phyloP scores from a whole-genome alignment of 2,329 filamentous ascomycete genomes.

The Metarhizium album region DNA sequence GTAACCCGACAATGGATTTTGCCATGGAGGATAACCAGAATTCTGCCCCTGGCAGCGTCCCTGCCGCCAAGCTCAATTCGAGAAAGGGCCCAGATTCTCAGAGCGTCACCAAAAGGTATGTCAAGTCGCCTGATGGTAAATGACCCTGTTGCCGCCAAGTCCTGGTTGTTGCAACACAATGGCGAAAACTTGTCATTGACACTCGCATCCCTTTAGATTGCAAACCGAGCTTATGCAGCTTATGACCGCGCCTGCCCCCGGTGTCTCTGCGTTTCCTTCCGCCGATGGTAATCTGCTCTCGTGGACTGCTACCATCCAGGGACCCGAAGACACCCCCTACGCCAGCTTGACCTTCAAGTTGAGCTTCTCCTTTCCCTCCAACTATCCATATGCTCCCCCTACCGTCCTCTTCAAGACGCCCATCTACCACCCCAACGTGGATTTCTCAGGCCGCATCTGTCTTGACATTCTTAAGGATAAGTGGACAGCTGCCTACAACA shows the following conservation, averaged over 20 bases:
- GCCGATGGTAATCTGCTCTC: conserved; percentile 80
- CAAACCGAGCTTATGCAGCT: conserved; percentile 98
- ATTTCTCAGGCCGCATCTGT: conserved; percentile 94
- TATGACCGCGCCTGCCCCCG: conserved; percentile 89
- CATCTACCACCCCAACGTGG: conserved; percentile 98
- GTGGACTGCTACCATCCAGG: conserved; percentile 90
- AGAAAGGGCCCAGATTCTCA: conserved; percentile 54
- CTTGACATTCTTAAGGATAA: conserved; percentile 98
- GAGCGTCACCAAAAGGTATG: conserved; percentile 67
- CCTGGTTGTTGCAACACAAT: neutral
- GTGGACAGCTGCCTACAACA: conserved; percentile 97
- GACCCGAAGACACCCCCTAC: conserved; percentile 86
- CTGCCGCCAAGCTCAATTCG: conserved; percentile 50
- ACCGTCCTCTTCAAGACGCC: conserved; percentile 95
- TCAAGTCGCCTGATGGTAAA: conserved; percentile 7
- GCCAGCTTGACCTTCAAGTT: conserved; percentile 83
- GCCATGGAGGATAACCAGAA: conserved; percentile 52
- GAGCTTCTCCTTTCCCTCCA: conserved; percentile 77
- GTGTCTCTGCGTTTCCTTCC: conserved; percentile 89
- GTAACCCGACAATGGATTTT: conserved; percentile 27
- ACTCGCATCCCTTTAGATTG: conserved; percentile 44
- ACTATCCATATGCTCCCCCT: conserved; percentile 87
- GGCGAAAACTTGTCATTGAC: neutral
- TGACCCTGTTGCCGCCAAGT: neutral
- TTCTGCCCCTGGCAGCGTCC: conserved; percentile 49